Conservation (phyloP, 164 flowering plant species). For the Vitis cinerea region DNA sequence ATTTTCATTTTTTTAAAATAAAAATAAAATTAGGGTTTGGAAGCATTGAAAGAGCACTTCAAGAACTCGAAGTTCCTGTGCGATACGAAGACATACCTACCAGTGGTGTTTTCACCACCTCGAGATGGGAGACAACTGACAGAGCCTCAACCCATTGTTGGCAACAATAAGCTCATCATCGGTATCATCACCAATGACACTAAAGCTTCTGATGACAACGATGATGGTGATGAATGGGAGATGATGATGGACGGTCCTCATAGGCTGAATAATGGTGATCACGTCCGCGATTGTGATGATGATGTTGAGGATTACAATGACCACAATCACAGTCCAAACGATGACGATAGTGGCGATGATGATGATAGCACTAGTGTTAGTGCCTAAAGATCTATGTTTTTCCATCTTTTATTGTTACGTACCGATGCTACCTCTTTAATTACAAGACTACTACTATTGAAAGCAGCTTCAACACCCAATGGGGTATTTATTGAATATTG, state of each 20-base stretch:
- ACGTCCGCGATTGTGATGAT: constrained; percentile 1
- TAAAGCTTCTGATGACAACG: neutral
- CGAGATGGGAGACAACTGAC: constrained; percentile 71
- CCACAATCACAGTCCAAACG: constrained; percentile 1
- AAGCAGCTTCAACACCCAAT: constrained; percentile 8
- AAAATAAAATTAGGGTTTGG: constrained; percentile 63
- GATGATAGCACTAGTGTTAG: constrained; percentile 1
- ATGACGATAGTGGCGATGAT: constrained; percentile 13
- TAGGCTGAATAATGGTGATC: neutral
- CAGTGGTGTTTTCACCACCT: constrained; percentile 82
- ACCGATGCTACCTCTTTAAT: too few species aligned
- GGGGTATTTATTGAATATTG: constrained; percentile 17
- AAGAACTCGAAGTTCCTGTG: constrained; percentile 88
- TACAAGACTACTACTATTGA: neutral
- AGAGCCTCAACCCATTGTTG: constrained; percentile 57
- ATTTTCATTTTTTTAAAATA: neutral
- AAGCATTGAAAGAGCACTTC: constrained; percentile 85
- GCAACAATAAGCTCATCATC: constrained; percentile 15
- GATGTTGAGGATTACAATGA: constrained; percentile 4
- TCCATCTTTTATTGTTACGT: neutral
- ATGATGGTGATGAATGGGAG: constrained; percentile 1
- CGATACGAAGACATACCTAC: constrained; percentile 74
- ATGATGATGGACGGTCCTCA: neutral
- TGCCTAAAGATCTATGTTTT: neutral
- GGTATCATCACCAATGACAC: neutral